A percentile compares a stretch with the other conserved stretches of the same genome.
phyloP scores from a whole-genome alignment of 108 stramenopile species.

The Nannochloropsis oceanica region DNA sequence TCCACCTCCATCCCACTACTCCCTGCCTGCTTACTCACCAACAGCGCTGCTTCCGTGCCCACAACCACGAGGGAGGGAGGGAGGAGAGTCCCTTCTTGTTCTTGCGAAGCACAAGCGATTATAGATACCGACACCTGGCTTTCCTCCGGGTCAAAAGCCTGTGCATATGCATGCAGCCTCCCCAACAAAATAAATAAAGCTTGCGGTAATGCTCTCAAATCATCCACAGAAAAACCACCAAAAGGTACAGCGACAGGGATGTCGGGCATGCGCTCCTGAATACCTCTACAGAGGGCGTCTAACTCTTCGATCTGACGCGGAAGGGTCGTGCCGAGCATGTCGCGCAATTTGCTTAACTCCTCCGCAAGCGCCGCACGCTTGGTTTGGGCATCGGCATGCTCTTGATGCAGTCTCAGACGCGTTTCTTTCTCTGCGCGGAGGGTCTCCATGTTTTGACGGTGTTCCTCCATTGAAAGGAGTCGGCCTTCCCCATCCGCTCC shows the following conservation, averaged over 20 bases:
- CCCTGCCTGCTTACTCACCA: neutral
- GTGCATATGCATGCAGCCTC: neutral
- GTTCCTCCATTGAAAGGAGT: neutral
- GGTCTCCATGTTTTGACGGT: neutral
- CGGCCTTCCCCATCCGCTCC: neutral
- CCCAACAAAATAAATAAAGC: neutral
- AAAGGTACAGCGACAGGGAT: neutral
- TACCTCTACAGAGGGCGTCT: neutral
- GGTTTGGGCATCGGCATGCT: neutral
- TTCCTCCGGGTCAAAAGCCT: neutral
- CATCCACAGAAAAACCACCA: neutral
- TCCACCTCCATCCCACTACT: neutral
- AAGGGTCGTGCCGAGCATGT: neutral
- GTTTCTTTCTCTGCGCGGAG: neutral
- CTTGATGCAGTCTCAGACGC: neutral
- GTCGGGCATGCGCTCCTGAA: neutral
- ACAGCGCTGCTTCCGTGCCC: neutral
- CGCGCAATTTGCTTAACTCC: neutral
- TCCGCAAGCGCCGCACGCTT: neutral
- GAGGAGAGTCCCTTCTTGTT: neutral
- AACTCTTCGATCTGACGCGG: neutral
- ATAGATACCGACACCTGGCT: neutral
- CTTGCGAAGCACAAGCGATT: neutral
- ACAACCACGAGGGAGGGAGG: neutral
- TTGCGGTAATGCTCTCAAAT: neutral